Evolutionary conservation across 2,329 filamentous ascomycete genomes (phyloP).

Genomic region (Aspergillus sp.): DNA sequence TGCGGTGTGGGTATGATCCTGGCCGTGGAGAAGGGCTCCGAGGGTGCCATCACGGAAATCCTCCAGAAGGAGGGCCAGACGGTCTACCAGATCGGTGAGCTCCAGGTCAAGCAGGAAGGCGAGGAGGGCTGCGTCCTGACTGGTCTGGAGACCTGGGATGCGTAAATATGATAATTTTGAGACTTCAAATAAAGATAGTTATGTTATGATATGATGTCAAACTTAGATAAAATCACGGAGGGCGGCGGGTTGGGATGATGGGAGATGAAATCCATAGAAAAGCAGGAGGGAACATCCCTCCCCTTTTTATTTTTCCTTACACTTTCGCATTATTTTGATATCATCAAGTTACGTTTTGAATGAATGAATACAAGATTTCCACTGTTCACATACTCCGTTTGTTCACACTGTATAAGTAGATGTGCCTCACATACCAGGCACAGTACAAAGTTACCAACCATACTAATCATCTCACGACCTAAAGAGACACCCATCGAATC

Average conservation of each 20-base stretch:
- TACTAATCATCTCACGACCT: too few species aligned
- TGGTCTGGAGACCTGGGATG: conserved; percentile 56
- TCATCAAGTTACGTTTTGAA: background rate
- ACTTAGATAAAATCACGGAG: too few species aligned
- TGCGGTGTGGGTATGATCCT: conserved; percentile 92
- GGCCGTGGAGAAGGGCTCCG: conserved; percentile 70
- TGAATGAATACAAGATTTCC: conserved; percentile 4
- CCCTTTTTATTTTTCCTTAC: background rate
- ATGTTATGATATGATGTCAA: background rate
- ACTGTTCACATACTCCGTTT: background rate
- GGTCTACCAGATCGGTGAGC: conserved; percentile 72
- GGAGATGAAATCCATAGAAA: background rate
- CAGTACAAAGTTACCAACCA: too few species aligned
- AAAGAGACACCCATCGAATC: too few species aligned
- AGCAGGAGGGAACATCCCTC: background rate
- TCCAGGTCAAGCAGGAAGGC: conserved; percentile 60
- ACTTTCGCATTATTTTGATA: background rate
- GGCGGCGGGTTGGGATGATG: too few species aligned
- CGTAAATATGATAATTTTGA: conserved; percentile 17
- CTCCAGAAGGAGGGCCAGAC: conserved; percentile 72
- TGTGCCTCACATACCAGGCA: too few species aligned
- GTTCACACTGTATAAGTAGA: too few species aligned
- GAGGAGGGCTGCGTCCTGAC: conserved; percentile 64
- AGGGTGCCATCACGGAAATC: conserved; percentile 59
- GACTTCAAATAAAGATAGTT: background rate